Percentiles rank a stretch among this genome's conserved stretches.
Conservation (phyloP, 2,329 filamentous ascomycete species). For the Boeremia lycopersici region DNA sequence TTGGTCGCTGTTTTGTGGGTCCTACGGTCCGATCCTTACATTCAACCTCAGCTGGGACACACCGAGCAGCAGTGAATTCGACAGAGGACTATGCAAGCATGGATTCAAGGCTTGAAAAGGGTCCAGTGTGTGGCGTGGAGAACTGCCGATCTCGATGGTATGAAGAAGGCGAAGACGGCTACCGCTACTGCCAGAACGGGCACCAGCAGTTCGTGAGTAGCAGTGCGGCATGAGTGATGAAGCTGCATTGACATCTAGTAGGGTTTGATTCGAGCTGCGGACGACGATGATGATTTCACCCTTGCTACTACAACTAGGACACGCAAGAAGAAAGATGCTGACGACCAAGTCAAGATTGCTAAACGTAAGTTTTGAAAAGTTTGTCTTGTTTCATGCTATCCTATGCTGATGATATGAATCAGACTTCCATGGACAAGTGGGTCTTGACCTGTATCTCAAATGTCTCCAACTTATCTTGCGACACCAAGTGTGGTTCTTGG, state of each 20-base stretch:
- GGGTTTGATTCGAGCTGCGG: conserved; percentile 49
- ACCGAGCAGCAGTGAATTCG: background rate
- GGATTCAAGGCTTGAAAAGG: conserved; percentile 27
- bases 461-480: conserved; percentile 83
- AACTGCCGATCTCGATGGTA: conserved; percentile 72
- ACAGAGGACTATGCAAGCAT: conserved; percentile 4
- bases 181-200: conserved; percentile 79
- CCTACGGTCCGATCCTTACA: background rate
- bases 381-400: background rate
- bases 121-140: conserved; percentile 58
- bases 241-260: conserved; percentile 17
- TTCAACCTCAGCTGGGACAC: background rate
- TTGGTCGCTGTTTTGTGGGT: conserved; percentile 1
- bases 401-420: conserved; percentile 29
- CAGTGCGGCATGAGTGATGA: background rate
- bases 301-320: conserved; percentile 63
- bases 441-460: conserved; percentile 79
- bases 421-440: conserved; percentile 70
- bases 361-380: conserved; percentile 13
- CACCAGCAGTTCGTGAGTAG: conserved; percentile 74
- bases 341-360: conserved; percentile 48
- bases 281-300: conserved; percentile 69
- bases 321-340: conserved; percentile 59
- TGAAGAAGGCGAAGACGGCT: conserved; percentile 74
- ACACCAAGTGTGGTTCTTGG: conserved; percentile 77